Base-by-base conservation (phyloP, 2,329 filamentous ascomycete species). In the Aureobasidium sp. region DNA sequence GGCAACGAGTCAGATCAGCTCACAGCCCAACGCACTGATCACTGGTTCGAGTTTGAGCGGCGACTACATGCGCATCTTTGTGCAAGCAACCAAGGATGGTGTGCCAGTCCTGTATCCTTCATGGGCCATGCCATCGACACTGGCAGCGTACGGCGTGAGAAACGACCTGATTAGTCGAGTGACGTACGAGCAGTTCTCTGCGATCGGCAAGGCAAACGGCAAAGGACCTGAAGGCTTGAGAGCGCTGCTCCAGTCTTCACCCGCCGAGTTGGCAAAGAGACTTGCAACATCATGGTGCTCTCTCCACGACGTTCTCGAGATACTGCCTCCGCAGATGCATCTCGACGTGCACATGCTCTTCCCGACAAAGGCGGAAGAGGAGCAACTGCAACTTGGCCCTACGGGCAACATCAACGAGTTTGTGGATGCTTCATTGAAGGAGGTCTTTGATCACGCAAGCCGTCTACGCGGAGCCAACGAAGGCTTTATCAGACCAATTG, bases 41-140 rank as follows among this genome's bases (percentile, higher is more conserved):
- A 97, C 93, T 0, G 94, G 93, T 0, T 97, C 93, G 10, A 97
- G 93, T 75, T 75, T 99, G 60, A 95, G 90, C 2, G 94, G 94
- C n/a, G 89, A 97, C 69, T 97, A 97, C 72, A 86, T 96, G 25
- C 85, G 92, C 60, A 77, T 99, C 8, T 95, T 91, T 69, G 89
- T 97, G 25, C 94, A 99, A 69, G 83, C 96, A 66, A 97, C 93
- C 0, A 87, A 85, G 62, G 94, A 99, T 70, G 87, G 87, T 1
- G 77, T 95, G 0, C 91, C 93, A 0, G 88, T 99, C 1, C 78
- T 97, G 27, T 95, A 90, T 81, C 92, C 92, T 5, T 81, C 81
- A 61, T 96, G 93, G 86, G 89, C 87, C 9, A 83, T 73, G 15
- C 70, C 71, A 9, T 67, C 67, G 37, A 69, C 69, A 63, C 47